phyloP scores from a whole-genome alignment of 164 flowering plant genomes.

The Annona cherimola region DNA sequence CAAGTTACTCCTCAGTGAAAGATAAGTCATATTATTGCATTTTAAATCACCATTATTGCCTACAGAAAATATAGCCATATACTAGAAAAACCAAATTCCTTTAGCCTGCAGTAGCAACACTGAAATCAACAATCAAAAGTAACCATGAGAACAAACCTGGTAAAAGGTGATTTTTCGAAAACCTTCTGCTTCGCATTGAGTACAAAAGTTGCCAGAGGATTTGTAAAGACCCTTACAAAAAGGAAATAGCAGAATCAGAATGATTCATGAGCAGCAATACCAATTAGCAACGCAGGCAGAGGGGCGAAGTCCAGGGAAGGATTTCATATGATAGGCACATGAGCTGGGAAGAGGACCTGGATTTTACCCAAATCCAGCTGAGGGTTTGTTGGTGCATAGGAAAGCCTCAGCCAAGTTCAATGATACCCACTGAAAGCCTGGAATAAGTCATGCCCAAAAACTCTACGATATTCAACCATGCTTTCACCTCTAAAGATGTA shows the following conservation, averaged over 20 bases:
- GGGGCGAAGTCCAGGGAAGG: not conserved
- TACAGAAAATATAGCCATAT: not conserved
- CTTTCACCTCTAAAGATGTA: constrained; percentile 82
- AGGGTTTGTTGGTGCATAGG: not conserved
- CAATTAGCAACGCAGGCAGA: not conserved
- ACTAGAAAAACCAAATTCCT: not conserved
- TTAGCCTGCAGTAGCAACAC: not conserved
- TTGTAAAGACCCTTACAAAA: constrained; percentile 81
- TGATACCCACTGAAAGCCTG: not conserved
- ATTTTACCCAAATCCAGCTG: not conserved
- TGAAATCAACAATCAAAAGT: not conserved
- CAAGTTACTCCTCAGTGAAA: not conserved
- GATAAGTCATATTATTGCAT: not conserved
- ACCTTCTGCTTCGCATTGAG: constrained; percentile 99
- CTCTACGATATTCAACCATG: not conserved
- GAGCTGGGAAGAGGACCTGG: not conserved
- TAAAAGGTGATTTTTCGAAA: constrained; percentile 86
- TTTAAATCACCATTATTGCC: too few relatives aligned
- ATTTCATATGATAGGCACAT: not conserved
- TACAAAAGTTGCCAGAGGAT: constrained; percentile 89
- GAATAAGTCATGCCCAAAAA: not conserved
- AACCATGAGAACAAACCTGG: constrained; percentile 46
- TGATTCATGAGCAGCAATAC: not conserved
- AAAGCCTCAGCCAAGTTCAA: not conserved
- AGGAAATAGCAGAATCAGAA: not conserved